phyloP scores from a whole-genome alignment of 2,329 filamentous ascomycete species.

The Acrocalymma vagum region DNA sequence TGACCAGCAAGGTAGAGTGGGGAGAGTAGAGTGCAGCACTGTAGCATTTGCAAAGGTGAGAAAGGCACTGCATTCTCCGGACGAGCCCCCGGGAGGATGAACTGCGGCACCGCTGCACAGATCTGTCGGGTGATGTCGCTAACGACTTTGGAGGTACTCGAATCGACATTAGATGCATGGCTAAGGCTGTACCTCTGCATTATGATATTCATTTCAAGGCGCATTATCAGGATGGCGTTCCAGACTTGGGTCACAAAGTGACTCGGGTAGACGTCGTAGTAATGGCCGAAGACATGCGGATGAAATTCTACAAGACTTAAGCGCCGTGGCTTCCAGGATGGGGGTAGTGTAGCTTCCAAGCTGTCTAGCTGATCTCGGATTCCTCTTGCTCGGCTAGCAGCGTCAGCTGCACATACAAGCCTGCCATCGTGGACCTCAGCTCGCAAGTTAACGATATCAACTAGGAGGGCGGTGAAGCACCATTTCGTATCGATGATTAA shows the following conservation, averaged over 20 bases:
- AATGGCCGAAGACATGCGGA: background rate
- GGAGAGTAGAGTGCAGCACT: background rate
- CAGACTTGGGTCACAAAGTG: background rate
- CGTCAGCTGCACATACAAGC: too few relatives aligned
- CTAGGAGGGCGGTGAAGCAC: background rate
- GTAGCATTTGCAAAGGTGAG: constrained; percentile 1
- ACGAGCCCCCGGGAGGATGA: background rate
- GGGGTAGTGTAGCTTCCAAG: constrained; percentile 64
- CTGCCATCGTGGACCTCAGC: too few relatives aligned
- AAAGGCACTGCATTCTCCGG: background rate
- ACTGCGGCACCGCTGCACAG: constrained; percentile 1
- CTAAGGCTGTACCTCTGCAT: background rate
- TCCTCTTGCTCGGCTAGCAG: background rate
- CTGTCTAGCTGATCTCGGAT: background rate
- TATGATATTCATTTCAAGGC: background rate
- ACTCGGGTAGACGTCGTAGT: constrained; percentile 1
- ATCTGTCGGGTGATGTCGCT: background rate
- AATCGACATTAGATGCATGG: too few relatives aligned
- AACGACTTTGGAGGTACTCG: background rate
- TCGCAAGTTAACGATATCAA: background rate
- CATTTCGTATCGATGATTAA: background rate
- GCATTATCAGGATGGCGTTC: constrained; percentile 1
- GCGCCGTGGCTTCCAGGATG: too few relatives aligned
- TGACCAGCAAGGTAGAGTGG: background rate
- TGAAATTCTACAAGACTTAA: too few relatives aligned